These are phyloP conservation scores for Fistulinella prunicolor DNA, from an alignment of 768 basidiomycete species.

Conservation along the genomic window DNA sequence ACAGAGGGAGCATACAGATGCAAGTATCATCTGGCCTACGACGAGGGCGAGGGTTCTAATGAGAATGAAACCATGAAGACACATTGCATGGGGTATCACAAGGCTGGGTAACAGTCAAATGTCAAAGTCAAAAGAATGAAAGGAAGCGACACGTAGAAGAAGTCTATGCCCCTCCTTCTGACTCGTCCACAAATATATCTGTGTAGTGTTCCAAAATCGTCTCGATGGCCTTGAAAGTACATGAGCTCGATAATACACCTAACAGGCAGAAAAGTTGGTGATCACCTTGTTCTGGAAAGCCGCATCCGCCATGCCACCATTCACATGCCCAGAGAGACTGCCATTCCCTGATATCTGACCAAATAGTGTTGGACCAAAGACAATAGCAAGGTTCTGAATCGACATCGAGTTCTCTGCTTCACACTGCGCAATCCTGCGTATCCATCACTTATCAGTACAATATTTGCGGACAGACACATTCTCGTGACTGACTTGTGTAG, in stretches of 20 bases:
- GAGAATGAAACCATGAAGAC: constrained; percentile 10
- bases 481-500: constrained; percentile 62
- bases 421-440: constrained; percentile 66
- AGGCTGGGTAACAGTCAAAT: constrained; percentile 22
- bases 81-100: constrained; percentile 26
- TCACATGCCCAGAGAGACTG: constrained; percentile 43
- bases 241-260: constrained; percentile 5
- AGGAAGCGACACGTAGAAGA: neutral
- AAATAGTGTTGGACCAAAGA: constrained; percentile 97
- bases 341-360: constrained; percentile 56
- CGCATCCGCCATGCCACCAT: constrained; percentile 65
- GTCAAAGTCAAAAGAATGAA: neutral
- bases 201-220: constrained; percentile 92
- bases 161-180: constrained; percentile 41
- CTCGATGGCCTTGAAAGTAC: constrained; percentile 71
- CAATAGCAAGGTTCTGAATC: constrained; percentile 88
- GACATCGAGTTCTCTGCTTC: constrained; percentile 88
- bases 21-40: constrained; percentile 1
- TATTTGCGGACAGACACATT: neutral
- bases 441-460: constrained; percentile 9
- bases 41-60: constrained; percentile 4
- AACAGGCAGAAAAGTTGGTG: neutral
- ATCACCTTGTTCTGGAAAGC: constrained; percentile 68
- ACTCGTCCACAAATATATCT: constrained; percentile 95
- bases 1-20: neutral